These are phyloP conservation scores for Paramyrothecium roridum DNA, from an alignment of 2,329 filamentous ascomycete species.

Conservation along the genomic window DNA sequence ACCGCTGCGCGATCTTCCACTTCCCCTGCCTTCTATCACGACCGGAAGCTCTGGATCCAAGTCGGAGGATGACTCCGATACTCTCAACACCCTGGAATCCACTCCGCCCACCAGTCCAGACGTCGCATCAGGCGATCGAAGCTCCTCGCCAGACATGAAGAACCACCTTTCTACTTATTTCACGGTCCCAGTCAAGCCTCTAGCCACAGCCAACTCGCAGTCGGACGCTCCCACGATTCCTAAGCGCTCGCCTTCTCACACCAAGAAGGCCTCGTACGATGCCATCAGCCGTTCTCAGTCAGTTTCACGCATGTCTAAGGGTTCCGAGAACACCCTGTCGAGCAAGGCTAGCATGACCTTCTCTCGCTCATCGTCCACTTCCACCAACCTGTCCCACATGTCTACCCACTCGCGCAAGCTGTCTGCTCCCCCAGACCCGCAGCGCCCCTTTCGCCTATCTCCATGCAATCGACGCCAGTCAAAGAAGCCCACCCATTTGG, in stretches of 20 bases:
- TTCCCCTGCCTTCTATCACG: conserved; percentile 36
- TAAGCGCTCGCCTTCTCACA: conserved; percentile 78
- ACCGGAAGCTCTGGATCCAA: conserved; percentile 20
- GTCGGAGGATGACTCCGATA: conserved; percentile 73
- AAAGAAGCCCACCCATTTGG: conserved; percentile 72
- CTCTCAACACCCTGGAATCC: conserved; percentile 48
- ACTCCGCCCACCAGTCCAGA: conserved; percentile 70
- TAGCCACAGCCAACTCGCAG: conserved; percentile 26
- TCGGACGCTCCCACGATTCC: conserved; percentile 58
- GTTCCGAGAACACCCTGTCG: conserved; percentile 49
- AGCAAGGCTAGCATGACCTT: conserved; percentile 55
- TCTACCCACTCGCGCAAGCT: conserved; percentile 29
- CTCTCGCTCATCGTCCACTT: conserved; percentile 55
- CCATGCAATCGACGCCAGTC: conserved; percentile 27
- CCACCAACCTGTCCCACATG: conserved; percentile 47
- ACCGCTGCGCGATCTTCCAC: conserved; percentile 39
- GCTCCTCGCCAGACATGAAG: conserved; percentile 51
- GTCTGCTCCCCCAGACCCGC: conserved; percentile 19
- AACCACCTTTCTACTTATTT: conserved; percentile 70
- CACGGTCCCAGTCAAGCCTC: conserved; percentile 46
- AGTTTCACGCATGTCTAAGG: conserved; percentile 54
- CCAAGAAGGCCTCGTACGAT: conserved; percentile 77
- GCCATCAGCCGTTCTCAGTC: conserved; percentile 66
- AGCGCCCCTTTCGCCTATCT: conserved; percentile 21
- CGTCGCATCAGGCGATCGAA: conserved; percentile 51